Conservation (phyloP, 306 rosid genomes). For the Canavalia gladiata region DNA sequence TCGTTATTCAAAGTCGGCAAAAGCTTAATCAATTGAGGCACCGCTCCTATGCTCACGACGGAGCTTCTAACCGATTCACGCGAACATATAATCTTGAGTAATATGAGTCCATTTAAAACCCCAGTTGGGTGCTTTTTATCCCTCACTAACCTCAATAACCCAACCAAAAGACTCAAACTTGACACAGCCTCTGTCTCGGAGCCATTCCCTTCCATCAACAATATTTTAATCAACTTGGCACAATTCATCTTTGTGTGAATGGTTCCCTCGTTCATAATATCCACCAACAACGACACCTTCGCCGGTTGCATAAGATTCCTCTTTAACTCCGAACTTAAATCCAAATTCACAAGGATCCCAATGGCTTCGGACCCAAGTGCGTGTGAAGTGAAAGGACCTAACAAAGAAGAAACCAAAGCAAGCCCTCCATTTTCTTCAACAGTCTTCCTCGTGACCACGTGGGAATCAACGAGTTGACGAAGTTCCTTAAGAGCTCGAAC, state of each 20-base stretch:
- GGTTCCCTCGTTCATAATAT: constrained; percentile 84
- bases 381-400: constrained; percentile 85
- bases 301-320: constrained; percentile 65
- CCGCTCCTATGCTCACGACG: constrained; percentile 66
- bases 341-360: constrained; percentile 73
- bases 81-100: constrained; percentile 61
- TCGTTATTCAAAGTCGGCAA: constrained; percentile 63
- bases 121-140: constrained; percentile 73
- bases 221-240: constrained; percentile 63
- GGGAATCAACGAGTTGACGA: constrained; percentile 52
- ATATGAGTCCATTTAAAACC: constrained; percentile 62
- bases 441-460: constrained; percentile 54
- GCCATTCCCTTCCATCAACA: constrained; percentile 60
- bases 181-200: constrained; percentile 40
- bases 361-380: constrained; percentile 82
- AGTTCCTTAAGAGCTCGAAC: constrained; percentile 72
- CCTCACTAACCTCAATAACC: constrained; percentile 72
- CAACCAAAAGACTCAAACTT: constrained; percentile 78
- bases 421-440: constrained; percentile 63
- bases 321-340: constrained; percentile 58
- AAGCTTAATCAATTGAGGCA: constrained; percentile 67
- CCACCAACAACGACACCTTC: constrained; percentile 72
- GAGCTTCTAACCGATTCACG: constrained; percentile 61
- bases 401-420: constrained; percentile 58
- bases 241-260: constrained; percentile 81